phyloP scores from a whole-genome alignment of 768 basidiomycete genomes.

The Lanmaoa rubissima region DNA sequence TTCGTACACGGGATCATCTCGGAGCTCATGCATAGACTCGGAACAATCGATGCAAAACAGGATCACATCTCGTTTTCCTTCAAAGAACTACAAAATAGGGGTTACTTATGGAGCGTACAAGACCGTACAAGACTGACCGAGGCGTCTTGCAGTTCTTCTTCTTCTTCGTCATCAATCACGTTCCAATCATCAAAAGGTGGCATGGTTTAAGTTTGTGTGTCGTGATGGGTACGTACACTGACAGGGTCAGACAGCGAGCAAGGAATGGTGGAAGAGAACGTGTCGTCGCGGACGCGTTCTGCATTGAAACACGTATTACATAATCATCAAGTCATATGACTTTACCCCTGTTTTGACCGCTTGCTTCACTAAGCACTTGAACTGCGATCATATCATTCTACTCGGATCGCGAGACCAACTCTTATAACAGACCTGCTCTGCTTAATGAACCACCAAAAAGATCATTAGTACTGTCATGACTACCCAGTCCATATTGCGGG shows the following conservation, averaged over 20 bases:
- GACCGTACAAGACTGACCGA: constrained; percentile 43
- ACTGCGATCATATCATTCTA: neutral
- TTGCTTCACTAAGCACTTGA: neutral
- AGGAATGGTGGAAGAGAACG: neutral
- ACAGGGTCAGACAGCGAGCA: neutral
- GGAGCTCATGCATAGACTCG: constrained; percentile 76
- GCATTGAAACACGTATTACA: constrained; percentile 24
- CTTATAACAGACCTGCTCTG: neutral
- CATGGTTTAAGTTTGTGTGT: constrained; percentile 37
- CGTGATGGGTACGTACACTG: neutral
- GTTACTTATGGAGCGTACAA: constrained; percentile 1
- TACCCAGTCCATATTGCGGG: constrained; percentile 15
- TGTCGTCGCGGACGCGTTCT: neutral
- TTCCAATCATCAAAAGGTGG: constrained; percentile 81
- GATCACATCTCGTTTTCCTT: constrained; percentile 80
- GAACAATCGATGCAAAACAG: constrained; percentile 97
- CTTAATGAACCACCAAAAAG: neutral
- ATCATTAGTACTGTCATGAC: constrained; percentile 9
- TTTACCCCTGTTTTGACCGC: constrained; percentile 1
- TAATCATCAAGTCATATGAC: constrained; percentile 22
- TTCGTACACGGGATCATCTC: constrained; percentile 64
- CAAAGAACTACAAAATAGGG: constrained; percentile 50
- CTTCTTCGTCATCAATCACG: constrained; percentile 73
- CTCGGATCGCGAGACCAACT: neutral
- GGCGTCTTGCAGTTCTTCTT: constrained; percentile 72